Conservation (phyloP, 2,329 filamentous ascomycete genomes). For the Penicillium sp. region DNA sequence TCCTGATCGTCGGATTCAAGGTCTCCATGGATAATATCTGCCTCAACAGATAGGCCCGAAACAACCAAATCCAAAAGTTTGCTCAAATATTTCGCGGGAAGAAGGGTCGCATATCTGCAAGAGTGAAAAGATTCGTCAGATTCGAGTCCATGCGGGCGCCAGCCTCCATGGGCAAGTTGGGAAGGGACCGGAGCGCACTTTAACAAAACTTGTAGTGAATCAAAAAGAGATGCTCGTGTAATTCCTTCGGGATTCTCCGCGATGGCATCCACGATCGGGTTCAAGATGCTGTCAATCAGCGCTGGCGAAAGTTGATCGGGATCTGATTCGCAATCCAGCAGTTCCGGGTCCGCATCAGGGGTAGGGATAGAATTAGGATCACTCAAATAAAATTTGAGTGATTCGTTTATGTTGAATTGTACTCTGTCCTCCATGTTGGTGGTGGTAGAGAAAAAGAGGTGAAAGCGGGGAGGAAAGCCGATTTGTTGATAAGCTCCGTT, state of each 20-base stretch:
- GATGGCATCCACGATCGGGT: conserved; percentile 88
- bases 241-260: conserved; percentile 90
- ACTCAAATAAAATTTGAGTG: conserved; percentile 94
- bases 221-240: conserved; percentile 73
- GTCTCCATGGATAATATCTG: conserved; percentile 80
- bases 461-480: conserved; percentile 19
- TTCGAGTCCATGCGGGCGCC: conserved; percentile 49
- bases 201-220: conserved; percentile 91
- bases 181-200: conserved; percentile 74
- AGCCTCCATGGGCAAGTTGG: conserved; percentile 28
- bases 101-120: conserved; percentile 75
- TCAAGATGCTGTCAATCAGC: conserved; percentile 79
- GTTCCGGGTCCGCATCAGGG: conserved; percentile 76
- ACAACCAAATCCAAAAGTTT: conserved; percentile 90
- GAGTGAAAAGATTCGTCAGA: conserved; percentile 60
- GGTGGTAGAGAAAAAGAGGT: conserved; percentile 11
- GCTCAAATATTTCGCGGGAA: conserved; percentile 79
- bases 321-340: conserved; percentile 90
- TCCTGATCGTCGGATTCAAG: conserved; percentile 92
- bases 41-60: conserved; percentile 80
- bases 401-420: conserved; percentile 93
- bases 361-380: conserved; percentile 81
- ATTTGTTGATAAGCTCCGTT: conserved; percentile 21
- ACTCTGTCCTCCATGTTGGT: conserved; percentile 64
- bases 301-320: conserved; percentile 76